Percentiles rank a stretch among this genome's conserved stretches.
Conservation (phyloP, 2,329 filamentous ascomycete genomes). For the Fonsecaea pugnacius region DNA sequence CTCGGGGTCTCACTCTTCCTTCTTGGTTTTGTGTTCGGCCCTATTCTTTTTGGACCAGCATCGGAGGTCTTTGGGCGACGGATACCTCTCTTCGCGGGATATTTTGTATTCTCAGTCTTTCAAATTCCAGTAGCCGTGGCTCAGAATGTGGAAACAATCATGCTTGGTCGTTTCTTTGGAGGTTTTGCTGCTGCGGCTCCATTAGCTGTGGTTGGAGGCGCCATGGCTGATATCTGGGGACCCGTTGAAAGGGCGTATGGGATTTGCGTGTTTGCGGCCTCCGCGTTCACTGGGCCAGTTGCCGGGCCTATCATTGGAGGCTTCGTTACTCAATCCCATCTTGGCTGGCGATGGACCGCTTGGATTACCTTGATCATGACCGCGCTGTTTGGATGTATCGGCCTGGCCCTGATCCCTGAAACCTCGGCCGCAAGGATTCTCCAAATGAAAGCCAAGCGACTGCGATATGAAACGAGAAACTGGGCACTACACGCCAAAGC, state of each 20-base stretch:
- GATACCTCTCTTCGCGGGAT: conserved; percentile 55
- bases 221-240: conserved; percentile 56
- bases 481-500: conserved; percentile 52
- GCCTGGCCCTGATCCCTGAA: conserved; percentile 56
- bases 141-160: conserved; percentile 58
- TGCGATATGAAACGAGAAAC: conserved; percentile 56
- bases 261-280: conserved; percentile 50
- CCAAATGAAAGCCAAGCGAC: conserved; percentile 51
- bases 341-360: conserved; percentile 63
- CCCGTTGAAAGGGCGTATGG: conserved; percentile 54
- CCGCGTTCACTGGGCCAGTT: conserved; percentile 57
- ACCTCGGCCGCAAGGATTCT: conserved; percentile 57
- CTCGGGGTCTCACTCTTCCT: conserved; percentile 58
- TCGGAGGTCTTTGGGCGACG: conserved; percentile 58
- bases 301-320: conserved; percentile 52
- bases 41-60: conserved; percentile 50
- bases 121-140: conserved; percentile 61
- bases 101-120: conserved; percentile 57
- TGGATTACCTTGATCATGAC: conserved; percentile 60
- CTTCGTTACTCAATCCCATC: conserved; percentile 54
- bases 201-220: conserved; percentile 57
- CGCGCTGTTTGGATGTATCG: conserved; percentile 49
- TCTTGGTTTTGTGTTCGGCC: conserved; percentile 49
- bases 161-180: conserved; percentile 59
- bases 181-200: conserved; percentile 59